Evolutionary conservation across 2,329 filamentous ascomycete species (phyloP), one percentile per base, ranked within the genome.

Genomic region (Cordyceps tenuipes): DNA sequence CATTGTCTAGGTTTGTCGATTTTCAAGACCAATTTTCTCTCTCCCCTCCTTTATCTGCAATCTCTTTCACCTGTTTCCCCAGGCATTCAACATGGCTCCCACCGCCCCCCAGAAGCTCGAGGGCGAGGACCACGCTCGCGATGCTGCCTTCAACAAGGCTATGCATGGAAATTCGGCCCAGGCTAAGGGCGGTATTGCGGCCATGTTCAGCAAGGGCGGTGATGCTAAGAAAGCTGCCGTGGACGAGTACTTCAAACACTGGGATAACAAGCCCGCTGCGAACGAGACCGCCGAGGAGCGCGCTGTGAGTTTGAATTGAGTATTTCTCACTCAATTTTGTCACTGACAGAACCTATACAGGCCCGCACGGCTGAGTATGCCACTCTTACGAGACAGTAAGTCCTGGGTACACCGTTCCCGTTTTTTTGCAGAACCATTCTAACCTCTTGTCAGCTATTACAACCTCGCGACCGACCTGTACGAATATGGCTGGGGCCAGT

Each of bases 231-330:
- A 91, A 72, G 87, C 87, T 57, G 91, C 91, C 51, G 83, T 92
- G 31, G 89, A 94, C 70, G 90, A 95, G 73, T 96, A 96, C 77
- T 96, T 96, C 80, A 95, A 95, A 82, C 91, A 96, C 73, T 96
- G 90, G 89, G 91, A 96, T 75, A 88, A 93, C 79, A 91, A 95
- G 77, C 76, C 78, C 50, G 88, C 79, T 36, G 85, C 82, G 64
- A 82, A 87, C 47, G 94, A 99, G 82, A 97, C 93, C 1, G 83
- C 87, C 59, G 90, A 88, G 69, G 87, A 83, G 67, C 86, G 93
- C 70, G 88, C 91, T 75, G 90, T 91, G 76, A 66, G 82, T 19
- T 44, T 7, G 15, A 6, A 21, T 17, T 13, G 39, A 44, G 15
- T 5, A 43, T 43, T 3, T 29, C 5, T 13, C 51, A 9, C 8